Percentiles rank a stretch among this genome's conserved stretches.
phyloP scores from a whole-genome alignment of 768 basidiomycete species.

The Naganishia antarctica region DNA sequence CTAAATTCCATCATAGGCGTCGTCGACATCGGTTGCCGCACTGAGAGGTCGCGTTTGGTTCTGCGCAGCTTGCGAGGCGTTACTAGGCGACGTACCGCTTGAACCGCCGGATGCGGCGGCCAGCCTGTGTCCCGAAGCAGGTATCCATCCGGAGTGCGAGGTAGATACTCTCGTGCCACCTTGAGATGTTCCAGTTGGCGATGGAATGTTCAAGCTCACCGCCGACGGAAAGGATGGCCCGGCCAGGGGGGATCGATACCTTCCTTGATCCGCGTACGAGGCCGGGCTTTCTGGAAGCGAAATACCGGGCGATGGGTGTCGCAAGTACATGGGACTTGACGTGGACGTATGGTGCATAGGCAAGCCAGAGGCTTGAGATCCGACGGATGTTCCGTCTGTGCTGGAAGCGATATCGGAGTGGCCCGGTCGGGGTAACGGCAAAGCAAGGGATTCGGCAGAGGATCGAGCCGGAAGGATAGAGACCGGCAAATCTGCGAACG shows the following conservation, averaged over 20 bases:
- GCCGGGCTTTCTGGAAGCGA: conserved; percentile 22
- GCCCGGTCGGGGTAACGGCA: background rate
- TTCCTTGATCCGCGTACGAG: background rate
- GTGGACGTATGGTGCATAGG: background rate
- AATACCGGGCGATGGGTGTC: conserved; percentile 1
- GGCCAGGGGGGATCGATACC: background rate
- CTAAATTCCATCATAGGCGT: conserved; percentile 17
- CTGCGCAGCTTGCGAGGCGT: background rate
- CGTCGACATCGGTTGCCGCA: conserved; percentile 1
- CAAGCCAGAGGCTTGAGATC: background rate
- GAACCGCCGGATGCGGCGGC: background rate
- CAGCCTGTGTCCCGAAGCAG: background rate
- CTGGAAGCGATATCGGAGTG: background rate
- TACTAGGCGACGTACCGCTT: background rate
- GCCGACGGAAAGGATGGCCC: conserved; percentile 1
- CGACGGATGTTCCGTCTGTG: background rate
- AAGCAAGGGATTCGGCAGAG: conserved; percentile 15
- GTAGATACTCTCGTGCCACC: background rate
- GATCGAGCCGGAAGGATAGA: conserved; percentile 1
- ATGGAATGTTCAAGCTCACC: conserved; percentile 6
- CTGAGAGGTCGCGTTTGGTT: background rate
- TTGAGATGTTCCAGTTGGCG: background rate
- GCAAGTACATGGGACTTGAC: conserved; percentile 12
- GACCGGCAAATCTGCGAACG: conserved; percentile 5
- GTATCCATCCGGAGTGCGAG: background rate